Conservation (phyloP, 2,329 filamentous ascomycete genomes). For the Colletotrichum sp. region DNA sequence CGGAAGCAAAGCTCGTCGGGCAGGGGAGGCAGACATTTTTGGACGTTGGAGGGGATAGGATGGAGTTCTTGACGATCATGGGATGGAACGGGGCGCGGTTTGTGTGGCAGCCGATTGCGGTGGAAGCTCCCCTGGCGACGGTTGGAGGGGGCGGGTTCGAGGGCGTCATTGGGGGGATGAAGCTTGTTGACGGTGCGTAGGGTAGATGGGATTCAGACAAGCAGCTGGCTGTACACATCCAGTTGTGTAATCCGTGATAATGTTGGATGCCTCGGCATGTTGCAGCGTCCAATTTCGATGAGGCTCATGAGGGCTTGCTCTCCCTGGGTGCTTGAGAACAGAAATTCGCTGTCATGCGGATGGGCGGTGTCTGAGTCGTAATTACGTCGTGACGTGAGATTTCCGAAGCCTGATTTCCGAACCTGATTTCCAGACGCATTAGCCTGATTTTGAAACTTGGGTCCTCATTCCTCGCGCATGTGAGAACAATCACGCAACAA, state of each 20-base stretch:
- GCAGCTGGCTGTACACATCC: background rate
- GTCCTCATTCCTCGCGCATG: background rate
- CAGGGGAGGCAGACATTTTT: conserved; percentile 10
- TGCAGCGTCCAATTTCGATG: background rate
- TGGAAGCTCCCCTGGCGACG: conserved; percentile 14
- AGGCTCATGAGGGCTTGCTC: background rate
- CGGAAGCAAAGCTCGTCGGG: conserved; percentile 10
- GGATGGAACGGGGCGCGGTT: conserved; percentile 12
- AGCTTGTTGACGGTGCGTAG: conserved; percentile 11
- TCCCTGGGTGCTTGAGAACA: background rate
- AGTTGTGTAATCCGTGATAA: background rate
- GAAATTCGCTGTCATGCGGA: background rate
- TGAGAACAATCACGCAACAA: background rate
- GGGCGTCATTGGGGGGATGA: conserved; percentile 15
- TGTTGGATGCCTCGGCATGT: background rate
- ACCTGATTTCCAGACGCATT: background rate
- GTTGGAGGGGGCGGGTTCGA: conserved; percentile 13
- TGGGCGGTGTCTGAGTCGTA: background rate
- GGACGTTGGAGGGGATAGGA: conserved; percentile 8
- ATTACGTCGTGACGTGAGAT: background rate
- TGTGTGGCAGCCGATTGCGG: conserved; percentile 16
- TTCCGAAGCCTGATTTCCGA: background rate
- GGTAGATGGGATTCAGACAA: background rate
- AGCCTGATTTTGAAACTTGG: background rate
- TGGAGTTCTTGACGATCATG: conserved; percentile 17